phyloP scores from a whole-genome alignment of 768 basidiomycete genomes.

The Leccinum sublutescens region DNA sequence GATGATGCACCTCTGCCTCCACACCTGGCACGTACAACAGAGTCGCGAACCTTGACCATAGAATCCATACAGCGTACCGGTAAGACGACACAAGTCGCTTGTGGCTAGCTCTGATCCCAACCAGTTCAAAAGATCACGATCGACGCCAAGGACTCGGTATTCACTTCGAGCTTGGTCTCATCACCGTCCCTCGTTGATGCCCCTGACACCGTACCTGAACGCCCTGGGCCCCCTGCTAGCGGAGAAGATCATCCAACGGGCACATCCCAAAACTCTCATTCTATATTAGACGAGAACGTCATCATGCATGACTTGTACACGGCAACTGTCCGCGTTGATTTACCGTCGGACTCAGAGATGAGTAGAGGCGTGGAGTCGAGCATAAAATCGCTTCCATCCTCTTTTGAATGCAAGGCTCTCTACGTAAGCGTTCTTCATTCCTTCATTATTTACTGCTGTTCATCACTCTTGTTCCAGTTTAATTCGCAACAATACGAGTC shows the following conservation, averaged over 20 bases:
- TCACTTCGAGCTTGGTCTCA: background rate
- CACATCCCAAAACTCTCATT: background rate
- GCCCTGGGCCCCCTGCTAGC: background rate
- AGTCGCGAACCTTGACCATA: background rate
- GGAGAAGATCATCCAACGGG: background rate
- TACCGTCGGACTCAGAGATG: constrained; percentile 4
- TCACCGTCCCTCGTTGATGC: background rate
- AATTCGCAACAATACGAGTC: constrained; percentile 6
- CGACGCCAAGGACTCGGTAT: constrained; percentile 2
- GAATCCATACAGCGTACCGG: constrained; percentile 10
- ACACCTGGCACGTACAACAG: background rate
- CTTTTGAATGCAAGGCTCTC: constrained; percentile 10
- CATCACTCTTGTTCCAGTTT: constrained; percentile 6
- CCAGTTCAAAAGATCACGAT: constrained; percentile 12
- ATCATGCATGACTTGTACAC: constrained; percentile 15
- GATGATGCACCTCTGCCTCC: background rate
- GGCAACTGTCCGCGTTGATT: constrained; percentile 1
- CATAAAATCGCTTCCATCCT: constrained; percentile 8
- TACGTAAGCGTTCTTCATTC: constrained; percentile 1
- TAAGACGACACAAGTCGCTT: background rate
- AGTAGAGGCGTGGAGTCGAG: constrained; percentile 5
- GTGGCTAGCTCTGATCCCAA: background rate
- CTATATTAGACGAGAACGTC: background rate
- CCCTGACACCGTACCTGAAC: background rate
- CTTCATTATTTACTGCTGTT: background rate